Evolutionary conservation across 1,139 yeast genomes (phyloP).

Genomic region (Pichia sorboxylosa): DNA sequence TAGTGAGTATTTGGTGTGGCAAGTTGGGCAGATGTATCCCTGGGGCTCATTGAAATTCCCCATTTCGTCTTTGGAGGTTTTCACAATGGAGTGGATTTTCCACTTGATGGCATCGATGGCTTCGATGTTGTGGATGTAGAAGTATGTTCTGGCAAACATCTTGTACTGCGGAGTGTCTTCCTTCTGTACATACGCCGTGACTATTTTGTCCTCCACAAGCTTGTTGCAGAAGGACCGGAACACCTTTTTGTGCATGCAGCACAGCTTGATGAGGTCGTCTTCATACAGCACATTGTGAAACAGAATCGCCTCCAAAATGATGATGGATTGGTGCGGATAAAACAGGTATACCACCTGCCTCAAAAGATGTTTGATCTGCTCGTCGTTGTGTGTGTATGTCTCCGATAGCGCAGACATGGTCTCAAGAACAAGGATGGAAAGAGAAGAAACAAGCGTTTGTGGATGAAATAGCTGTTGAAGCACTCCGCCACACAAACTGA

Average conservation of each 20-base stretch:
- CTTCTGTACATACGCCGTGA: slow-evolving; percentile 60
- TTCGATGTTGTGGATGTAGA: slow-evolving; percentile 79
- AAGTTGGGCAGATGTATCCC: slow-evolving; percentile 83
- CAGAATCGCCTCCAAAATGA: slow-evolving; percentile 80
- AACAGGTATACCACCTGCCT: slow-evolving; percentile 76
- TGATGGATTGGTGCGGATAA: slow-evolving; percentile 72
- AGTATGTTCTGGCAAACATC: slow-evolving; percentile 65
- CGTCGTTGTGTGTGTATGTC: slow-evolving; percentile 10
- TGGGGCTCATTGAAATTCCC: slow-evolving; percentile 80
- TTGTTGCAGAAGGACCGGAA: slow-evolving; percentile 72
- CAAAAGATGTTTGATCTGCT: slow-evolving; percentile 20
- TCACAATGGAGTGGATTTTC: slow-evolving; percentile 86
- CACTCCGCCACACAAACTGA: too few relatives aligned
- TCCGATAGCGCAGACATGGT: slow-evolving; percentile 9
- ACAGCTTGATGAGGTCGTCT: slow-evolving; percentile 71
- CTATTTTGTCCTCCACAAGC: slow-evolving; percentile 70
- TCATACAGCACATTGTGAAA: slow-evolving; percentile 89
- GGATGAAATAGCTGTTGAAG: too few relatives aligned
- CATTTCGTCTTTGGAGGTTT: slow-evolving; percentile 67
- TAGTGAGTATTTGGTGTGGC: slow-evolving; percentile 71
- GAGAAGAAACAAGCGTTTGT: too few relatives aligned
- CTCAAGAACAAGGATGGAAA: neutral
- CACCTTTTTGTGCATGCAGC: slow-evolving; percentile 81
- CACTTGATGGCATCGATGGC: slow-evolving; percentile 94
- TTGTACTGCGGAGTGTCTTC: slow-evolving; percentile 44